A percentile compares a stretch with the other conserved stretches of the same genome.
Conservation (phyloP, 2,329 filamentous ascomycete species). For the Talaromyces sp. region DNA sequence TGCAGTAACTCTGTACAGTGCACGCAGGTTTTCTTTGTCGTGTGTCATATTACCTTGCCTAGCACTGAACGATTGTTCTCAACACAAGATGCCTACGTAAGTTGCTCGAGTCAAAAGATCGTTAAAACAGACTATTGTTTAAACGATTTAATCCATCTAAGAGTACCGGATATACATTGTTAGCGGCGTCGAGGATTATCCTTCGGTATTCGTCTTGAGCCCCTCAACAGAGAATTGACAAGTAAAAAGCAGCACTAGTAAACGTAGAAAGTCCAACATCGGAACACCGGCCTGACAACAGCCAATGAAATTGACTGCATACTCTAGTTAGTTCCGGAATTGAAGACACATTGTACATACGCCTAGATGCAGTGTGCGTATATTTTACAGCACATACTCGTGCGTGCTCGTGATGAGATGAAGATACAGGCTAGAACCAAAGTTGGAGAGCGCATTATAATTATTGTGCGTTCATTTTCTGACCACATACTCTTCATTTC, state of each 20-base stretch:
- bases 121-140: neutral
- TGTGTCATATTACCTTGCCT: neutral
- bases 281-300: neutral
- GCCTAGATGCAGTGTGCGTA: neutral
- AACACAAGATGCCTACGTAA: neutral
- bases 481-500: neutral
- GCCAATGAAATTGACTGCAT: neutral
- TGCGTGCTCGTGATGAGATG: neutral
- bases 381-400: neutral
- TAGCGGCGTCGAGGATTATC: neutral
- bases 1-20: neutral
- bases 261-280: neutral
- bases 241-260: neutral
- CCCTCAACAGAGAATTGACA: neutral
- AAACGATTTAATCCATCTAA: neutral
- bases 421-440: neutral
- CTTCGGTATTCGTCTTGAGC: neutral
- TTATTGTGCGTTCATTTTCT: neutral
- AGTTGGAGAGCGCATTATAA: neutral
- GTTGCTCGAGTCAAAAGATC: neutral
- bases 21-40: neutral
- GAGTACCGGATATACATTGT: neutral
- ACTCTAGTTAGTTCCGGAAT: neutral
- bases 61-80: neutral
- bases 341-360: neutral